Percentiles rank a stretch among this genome's conserved stretches.
These are phyloP conservation scores for Sabuloglossum arenarium DNA, from an alignment of 495 filamentous ascomycete species.

Conservation along the genomic window DNA sequence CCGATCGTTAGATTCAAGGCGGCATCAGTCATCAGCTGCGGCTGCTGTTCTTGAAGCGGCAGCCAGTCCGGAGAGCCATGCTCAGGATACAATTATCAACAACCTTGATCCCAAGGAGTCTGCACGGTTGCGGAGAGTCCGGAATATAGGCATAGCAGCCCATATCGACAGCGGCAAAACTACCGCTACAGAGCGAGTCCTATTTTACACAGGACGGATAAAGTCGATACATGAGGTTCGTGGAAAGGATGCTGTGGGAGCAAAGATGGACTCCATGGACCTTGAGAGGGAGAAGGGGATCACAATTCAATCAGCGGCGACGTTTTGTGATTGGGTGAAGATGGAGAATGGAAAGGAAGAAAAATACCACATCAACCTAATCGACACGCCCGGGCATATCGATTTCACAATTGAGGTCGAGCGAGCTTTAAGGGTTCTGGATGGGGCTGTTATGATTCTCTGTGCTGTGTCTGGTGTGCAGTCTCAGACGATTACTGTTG, in stretches of 20 bases:
- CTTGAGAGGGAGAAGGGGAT: slow-evolving; percentile 96
- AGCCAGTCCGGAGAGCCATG: slow-evolving; percentile 33
- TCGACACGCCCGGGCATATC: slow-evolving; percentile 97
- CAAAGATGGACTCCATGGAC: slow-evolving; percentile 99
- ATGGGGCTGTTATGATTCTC: slow-evolving; percentile 96
- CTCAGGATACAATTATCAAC: slow-evolving; percentile 47
- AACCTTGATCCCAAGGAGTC: slow-evolving; percentile 58
- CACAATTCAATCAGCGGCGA: slow-evolving; percentile 94
- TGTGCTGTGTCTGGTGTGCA: slow-evolving; percentile 97
- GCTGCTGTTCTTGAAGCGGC: slow-evolving; percentile 33
- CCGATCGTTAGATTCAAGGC: slow-evolving; percentile 16
- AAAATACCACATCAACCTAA: slow-evolving; percentile 93
- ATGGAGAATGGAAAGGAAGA: slow-evolving; percentile 56
- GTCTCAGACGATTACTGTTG: slow-evolving; percentile 94
- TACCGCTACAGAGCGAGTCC: slow-evolving; percentile 86
- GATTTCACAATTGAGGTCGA: slow-evolving; percentile 99
- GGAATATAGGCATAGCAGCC: slow-evolving; percentile 98
- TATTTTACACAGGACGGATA: slow-evolving; percentile 96
- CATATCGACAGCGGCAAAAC: slow-evolving; percentile 99
- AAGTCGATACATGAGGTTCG: slow-evolving; percentile 95
- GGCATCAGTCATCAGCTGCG: slow-evolving; percentile 17
- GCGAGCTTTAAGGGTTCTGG: slow-evolving; percentile 81
- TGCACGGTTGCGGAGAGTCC: slow-evolving; percentile 50
- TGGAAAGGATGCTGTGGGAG: slow-evolving; percentile 84
- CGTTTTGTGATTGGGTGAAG: slow-evolving; percentile 96